Conservation (phyloP, 345 rosid genomes). For the Rubroshorea leprosula region DNA sequence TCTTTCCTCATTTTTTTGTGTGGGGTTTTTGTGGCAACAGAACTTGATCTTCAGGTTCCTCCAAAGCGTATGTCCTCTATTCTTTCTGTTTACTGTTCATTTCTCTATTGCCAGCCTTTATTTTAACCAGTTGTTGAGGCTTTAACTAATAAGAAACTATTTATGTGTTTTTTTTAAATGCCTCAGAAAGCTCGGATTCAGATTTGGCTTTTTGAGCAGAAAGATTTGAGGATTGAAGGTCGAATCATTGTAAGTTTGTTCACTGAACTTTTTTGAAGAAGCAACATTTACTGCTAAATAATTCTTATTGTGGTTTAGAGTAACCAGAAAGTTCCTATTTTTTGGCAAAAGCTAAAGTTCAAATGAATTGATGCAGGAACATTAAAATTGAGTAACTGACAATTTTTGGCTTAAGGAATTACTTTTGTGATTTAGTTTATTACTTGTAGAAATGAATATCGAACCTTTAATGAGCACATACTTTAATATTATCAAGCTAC, state of each 20-base stretch:
- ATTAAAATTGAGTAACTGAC: not conserved
- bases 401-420: too few relatives aligned
- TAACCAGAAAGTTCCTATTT: not conserved
- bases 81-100: not conserved
- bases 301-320: too few relatives aligned
- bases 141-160: not conserved
- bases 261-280: not conserved
- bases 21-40: too few relatives aligned
- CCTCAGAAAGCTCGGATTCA: constrained; percentile 88
- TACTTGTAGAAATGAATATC: too few relatives aligned
- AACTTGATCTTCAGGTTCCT: constrained; percentile 95
- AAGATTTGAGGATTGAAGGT: constrained; percentile 92
- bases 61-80: constrained; percentile 61
- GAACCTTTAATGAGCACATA: too few relatives aligned
- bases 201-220: constrained; percentile 99
- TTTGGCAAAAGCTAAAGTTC: too few relatives aligned
- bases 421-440: too few relatives aligned
- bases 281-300: not conserved
- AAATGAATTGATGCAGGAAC: too few relatives aligned
- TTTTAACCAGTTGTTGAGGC: not conserved
- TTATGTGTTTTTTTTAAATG: not conserved
- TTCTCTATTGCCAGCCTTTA: not conserved
- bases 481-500: too few relatives aligned
- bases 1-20: not conserved
- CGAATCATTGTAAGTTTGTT: constrained; percentile 13